Percentiles rank a stretch among this genome's conserved stretches.
phyloP scores from a whole-genome alignment of 1,284 basidiomycete species.

The Ustilago vetiveriae region DNA sequence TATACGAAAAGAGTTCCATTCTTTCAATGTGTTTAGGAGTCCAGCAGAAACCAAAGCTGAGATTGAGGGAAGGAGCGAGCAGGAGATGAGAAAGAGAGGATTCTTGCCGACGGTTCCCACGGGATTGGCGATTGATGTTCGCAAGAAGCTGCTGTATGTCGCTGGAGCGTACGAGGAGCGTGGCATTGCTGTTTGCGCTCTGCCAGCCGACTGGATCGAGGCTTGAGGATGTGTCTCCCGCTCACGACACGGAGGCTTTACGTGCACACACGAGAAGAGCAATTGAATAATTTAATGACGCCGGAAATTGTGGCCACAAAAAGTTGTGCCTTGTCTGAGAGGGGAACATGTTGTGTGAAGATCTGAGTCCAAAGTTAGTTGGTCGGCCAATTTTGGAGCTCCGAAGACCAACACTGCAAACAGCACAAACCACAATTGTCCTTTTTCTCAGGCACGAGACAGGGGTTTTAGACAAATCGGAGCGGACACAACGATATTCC shows the following conservation, averaged over 20 bases:
- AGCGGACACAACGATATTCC: no score
- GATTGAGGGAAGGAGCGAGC: conserved; percentile 23
- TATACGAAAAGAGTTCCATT: conserved; percentile 42
- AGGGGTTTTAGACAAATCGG: no score
- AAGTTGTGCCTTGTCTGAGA: background rate
- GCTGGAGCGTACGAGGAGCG: conserved; percentile 54
- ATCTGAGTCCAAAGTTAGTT: no score
- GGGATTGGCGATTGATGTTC: conserved; percentile 45
- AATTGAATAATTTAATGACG: no score
- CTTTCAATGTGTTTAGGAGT: conserved; percentile 39
- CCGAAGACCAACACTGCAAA: conserved; percentile 2
- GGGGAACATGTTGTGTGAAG: conserved; percentile 47
- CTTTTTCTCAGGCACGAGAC: conserved; percentile 25
- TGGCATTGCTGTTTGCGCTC: conserved; percentile 40
- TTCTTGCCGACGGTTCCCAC: conserved; percentile 52
- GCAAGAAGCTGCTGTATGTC: conserved; percentile 36
- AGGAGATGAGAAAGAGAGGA: conserved; percentile 23
- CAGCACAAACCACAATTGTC: background rate
- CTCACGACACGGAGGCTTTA: no score
- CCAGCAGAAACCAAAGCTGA: conserved; percentile 33
- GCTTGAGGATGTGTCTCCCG: background rate
- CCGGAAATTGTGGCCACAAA: conserved; percentile 6
- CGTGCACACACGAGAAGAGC: no score
- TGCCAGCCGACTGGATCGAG: conserved; percentile 46
- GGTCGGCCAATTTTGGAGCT: conserved; percentile 26